A percentile compares a stretch with the other conserved stretches of the same genome.
Evolutionary conservation across 768 basidiomycete species (phyloP).

Genomic region (Leccinum subgranulosum): DNA sequence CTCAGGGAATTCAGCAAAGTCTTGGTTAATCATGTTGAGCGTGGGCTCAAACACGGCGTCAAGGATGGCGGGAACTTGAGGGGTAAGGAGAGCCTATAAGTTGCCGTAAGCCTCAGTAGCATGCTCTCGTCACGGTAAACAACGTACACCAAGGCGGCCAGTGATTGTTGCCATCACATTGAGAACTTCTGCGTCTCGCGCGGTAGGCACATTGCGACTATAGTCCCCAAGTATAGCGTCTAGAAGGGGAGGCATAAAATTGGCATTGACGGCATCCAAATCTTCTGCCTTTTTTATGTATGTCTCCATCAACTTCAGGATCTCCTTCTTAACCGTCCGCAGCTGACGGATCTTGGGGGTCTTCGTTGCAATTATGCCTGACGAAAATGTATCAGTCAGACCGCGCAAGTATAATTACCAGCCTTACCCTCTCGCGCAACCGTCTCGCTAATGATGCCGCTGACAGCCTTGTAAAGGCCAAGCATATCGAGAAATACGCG

Average conservation of each 20-base stretch:
- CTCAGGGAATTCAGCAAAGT: conserved; percentile 98
- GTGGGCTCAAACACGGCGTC: conserved; percentile 98
- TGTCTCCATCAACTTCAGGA: conserved; percentile 94
- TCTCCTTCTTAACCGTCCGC: conserved; percentile 97
- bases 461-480: conserved; percentile 95
- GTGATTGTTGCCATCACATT: conserved; percentile 98
- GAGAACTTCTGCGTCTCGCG: conserved; percentile 94
- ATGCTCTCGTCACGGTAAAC: background rate
- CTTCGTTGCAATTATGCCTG: conserved; percentile 89
- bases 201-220: conserved; percentile 87
- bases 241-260: conserved; percentile 90
- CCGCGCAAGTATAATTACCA: background rate
- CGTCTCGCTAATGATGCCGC: conserved; percentile 92
- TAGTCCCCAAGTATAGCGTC: conserved; percentile 99
- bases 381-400: conserved; percentile 8
- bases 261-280: conserved; percentile 85
- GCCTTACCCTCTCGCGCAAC: conserved; percentile 76
- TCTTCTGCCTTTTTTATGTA: conserved; percentile 98
- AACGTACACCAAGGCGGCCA: conserved; percentile 77
- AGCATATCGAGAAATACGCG: conserved; percentile 98
- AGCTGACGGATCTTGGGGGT: conserved; percentile 94
- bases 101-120: conserved; percentile 7
- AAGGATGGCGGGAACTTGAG: conserved; percentile 91
- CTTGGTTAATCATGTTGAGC: conserved; percentile 98
- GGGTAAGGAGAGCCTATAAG: conserved; percentile 73